These are phyloP conservation scores for Ajuga chamaepitys DNA, from an alignment of 257 asterid genomes.

Conservation along the genomic window DNA sequence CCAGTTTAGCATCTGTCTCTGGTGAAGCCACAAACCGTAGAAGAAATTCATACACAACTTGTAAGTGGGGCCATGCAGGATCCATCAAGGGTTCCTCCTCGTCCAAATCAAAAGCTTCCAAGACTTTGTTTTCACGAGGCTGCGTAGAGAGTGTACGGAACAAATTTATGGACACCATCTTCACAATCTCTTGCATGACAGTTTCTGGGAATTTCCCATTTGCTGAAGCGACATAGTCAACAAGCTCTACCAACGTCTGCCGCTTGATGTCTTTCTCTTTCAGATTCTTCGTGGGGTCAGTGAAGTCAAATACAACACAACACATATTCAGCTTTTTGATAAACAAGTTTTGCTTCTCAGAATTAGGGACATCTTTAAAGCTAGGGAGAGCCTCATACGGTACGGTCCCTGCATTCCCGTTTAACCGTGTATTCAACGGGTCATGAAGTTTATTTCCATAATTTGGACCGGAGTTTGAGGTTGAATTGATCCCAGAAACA, in stretches of 20 bases:
- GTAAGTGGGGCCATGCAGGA: slow-evolving; percentile 65
- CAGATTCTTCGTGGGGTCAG: slow-evolving; percentile 49
- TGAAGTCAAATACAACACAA: slow-evolving; percentile 46
- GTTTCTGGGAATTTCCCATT: slow-evolving; percentile 50
- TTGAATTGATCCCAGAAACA: slow-evolving; percentile 25
- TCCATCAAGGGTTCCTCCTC: slow-evolving; percentile 69
- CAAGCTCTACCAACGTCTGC: slow-evolving; percentile 56
- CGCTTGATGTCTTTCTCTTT: slow-evolving; percentile 62
- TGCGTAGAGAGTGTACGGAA: slow-evolving; percentile 50
- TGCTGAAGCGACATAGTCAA: slow-evolving; percentile 44
- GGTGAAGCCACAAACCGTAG: slow-evolving; percentile 67
- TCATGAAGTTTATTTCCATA: slow-evolving; percentile 30
- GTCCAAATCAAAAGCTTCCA: slow-evolving; percentile 54
- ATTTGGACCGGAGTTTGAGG: slow-evolving; percentile 15
- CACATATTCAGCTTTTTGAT: slow-evolving; percentile 47
- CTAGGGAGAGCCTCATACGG: slow-evolving; percentile 50
- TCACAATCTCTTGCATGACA: slow-evolving; percentile 46
- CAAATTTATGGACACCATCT: slow-evolving; percentile 42
- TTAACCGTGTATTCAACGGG: slow-evolving; percentile 18
- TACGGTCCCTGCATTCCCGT: slow-evolving; percentile 33
- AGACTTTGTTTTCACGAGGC: slow-evolving; percentile 48
- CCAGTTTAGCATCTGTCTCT: slow-evolving; percentile 63
- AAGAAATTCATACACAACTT: slow-evolving; percentile 55
- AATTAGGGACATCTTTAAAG: slow-evolving; percentile 50
- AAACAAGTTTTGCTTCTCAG: slow-evolving; percentile 52